Conservation (phyloP, 2,329 filamentous ascomycete genomes). For the Ceratocystis lukuohia region DNA sequence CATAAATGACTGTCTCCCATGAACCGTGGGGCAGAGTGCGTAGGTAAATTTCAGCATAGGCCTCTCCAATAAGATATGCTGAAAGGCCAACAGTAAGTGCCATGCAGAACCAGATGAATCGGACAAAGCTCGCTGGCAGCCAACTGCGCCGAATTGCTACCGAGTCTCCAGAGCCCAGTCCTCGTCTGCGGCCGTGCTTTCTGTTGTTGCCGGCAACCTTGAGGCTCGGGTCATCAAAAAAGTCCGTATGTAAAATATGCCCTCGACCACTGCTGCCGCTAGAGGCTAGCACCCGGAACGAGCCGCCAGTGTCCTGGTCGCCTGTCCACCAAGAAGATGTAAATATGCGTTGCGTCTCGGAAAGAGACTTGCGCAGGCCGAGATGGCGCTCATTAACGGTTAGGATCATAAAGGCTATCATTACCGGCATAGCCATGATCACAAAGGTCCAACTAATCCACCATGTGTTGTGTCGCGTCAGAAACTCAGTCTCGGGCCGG, state of each 20-base stretch:
- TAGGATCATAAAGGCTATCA: conserved; percentile 50
- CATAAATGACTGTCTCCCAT: conserved; percentile 53
- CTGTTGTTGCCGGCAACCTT: conserved; percentile 14
- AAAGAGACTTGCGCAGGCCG: conserved; percentile 45
- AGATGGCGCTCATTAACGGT: conserved; percentile 51
- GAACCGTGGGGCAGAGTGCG: conserved; percentile 53
- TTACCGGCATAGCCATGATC: conserved; percentile 56
- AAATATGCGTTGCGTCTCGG: conserved; percentile 55
- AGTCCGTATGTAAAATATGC: conserved; percentile 21
- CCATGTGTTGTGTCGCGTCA: conserved; percentile 49
- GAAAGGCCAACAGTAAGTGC: conserved; percentile 49
- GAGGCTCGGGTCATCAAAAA: conserved; percentile 20
- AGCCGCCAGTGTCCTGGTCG: conserved; percentile 35
- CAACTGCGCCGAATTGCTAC: conserved; percentile 39
- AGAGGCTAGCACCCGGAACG: conserved; percentile 27
- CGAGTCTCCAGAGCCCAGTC: conserved; percentile 14
- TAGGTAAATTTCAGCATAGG: conserved; percentile 55
- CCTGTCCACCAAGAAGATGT: conserved; percentile 53
- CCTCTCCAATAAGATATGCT: conserved; percentile 54
- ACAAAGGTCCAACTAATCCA: conserved; percentile 60
- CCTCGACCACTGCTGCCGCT: conserved; percentile 26
- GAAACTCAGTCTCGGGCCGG: conserved; percentile 37
- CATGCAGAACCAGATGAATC: conserved; percentile 56
- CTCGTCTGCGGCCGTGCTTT: neutral
- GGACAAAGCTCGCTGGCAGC: conserved; percentile 53